Percentiles rank a stretch among this genome's conserved stretches.
Evolutionary conservation across 148 eudicot genomes (phyloP).

Genomic region (Spergularia marina): DNA sequence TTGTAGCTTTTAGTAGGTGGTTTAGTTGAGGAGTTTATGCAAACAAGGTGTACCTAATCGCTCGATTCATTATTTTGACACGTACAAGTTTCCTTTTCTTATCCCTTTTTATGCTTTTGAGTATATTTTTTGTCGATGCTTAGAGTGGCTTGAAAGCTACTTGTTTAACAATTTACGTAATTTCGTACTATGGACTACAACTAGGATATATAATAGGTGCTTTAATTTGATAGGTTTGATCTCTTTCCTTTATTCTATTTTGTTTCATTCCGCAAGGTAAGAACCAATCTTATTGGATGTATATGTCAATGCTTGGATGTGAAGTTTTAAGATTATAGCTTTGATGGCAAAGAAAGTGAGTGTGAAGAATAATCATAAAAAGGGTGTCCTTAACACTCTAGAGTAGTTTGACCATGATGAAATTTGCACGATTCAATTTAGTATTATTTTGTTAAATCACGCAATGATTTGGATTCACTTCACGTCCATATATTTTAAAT

Average conservation of each 20-base stretch:
- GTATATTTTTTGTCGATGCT: background rate
- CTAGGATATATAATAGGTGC: background rate
- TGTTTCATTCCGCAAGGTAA: background rate
- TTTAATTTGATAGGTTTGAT: background rate
- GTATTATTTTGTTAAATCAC: too few relatives aligned
- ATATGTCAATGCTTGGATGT: background rate
- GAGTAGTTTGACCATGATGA: too few relatives aligned
- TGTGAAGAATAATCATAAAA: too few relatives aligned
- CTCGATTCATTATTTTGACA: background rate
- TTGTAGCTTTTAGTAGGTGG: slow-evolving; percentile 18
- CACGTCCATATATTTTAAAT: too few relatives aligned
- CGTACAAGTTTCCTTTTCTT: background rate
- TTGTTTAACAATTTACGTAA: slow-evolving; percentile 7
- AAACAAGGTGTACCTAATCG: background rate
- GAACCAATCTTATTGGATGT: too few relatives aligned
- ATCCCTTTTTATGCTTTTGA: background rate
- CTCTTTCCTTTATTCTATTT: background rate
- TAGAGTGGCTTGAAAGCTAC: slow-evolving; percentile 29
- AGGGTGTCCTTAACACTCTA: too few relatives aligned
- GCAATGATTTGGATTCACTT: too few relatives aligned
- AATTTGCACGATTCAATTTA: too few relatives aligned
- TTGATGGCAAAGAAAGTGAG: background rate
- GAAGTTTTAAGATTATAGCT: background rate
- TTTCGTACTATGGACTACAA: background rate
- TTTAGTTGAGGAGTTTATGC: slow-evolving; percentile 20